A percentile compares a stretch with the other conserved stretches of the same genome.
Evolutionary conservation across 805 yeast species (phyloP).

Genomic region (Komagataella pastoris): DNA sequence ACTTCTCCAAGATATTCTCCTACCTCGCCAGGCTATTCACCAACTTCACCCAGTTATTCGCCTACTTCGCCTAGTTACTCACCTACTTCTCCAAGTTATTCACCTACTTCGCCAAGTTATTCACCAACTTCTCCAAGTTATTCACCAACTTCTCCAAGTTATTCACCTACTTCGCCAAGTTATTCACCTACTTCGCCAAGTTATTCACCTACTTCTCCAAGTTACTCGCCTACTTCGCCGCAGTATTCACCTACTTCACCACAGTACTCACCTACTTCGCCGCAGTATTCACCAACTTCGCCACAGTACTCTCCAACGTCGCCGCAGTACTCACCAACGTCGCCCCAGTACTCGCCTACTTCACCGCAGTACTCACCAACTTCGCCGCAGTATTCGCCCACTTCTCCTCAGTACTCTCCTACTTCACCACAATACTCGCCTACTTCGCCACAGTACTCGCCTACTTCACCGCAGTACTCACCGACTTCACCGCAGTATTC

Average conservation of each 20-base stretch:
- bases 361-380: constrained; percentile 70
- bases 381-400: constrained; percentile 67
- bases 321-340: constrained; percentile 66
- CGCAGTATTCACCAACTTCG: constrained; percentile 56
- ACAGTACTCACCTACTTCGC: constrained; percentile 55
- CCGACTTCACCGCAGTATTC: constrained; percentile 76
- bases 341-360: constrained; percentile 52
- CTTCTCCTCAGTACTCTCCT: constrained; percentile 47
- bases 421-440: constrained; percentile 64
- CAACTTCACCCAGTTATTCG: constrained; percentile 33
- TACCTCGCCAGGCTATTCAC: constrained; percentile 41
- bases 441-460: constrained; percentile 69
- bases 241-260: constrained; percentile 67
- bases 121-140: constrained; percentile 34
- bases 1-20: constrained; percentile 35
- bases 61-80: constrained; percentile 50
- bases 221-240: constrained; percentile 51
- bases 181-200: constrained; percentile 52
- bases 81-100: constrained; percentile 38
- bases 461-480: constrained; percentile 56
- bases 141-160: constrained; percentile 34
- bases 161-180: constrained; percentile 38
- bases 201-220: constrained; percentile 66
- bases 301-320: constrained; percentile 73
- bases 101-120: constrained; percentile 39